Percentiles rank a stretch among this genome's conserved stretches.
Conservation (phyloP, 371 early-diverging fungal species). For the Mortierella sp. region DNA sequence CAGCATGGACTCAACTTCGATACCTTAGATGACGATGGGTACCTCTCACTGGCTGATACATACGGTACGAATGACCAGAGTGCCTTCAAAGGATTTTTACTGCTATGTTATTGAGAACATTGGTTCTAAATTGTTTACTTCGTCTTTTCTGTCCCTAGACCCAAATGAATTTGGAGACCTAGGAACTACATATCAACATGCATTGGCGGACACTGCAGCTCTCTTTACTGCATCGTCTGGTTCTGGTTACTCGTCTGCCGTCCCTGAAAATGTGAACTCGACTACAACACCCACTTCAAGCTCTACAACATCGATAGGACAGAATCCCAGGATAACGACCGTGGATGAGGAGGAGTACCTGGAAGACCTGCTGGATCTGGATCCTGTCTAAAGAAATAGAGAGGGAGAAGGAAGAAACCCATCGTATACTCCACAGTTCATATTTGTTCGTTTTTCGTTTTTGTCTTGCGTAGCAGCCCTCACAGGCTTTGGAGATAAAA, state of each 20-base stretch:
- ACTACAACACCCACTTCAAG: not conserved
- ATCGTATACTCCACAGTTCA: too few relatives aligned
- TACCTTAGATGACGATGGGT: slow-evolving; percentile 15
- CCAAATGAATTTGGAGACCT: slow-evolving; percentile 13
- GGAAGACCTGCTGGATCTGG: slow-evolving; percentile 13
- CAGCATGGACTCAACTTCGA: slow-evolving; percentile 38
- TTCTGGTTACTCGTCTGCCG: not conserved
- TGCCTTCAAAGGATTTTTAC: too few relatives aligned
- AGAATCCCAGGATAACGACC: slow-evolving; percentile 16
- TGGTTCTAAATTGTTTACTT: too few relatives aligned
- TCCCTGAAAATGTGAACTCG: not conserved
- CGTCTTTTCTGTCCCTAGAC: slow-evolving; percentile 7
- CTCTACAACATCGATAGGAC: not conserved
- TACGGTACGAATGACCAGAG: slow-evolving; percentile 23
- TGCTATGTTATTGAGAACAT: too few relatives aligned
- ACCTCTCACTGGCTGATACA: slow-evolving; percentile 1
- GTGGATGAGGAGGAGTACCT: slow-evolving; percentile 19
- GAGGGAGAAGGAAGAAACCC: not conserved
- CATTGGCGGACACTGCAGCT: slow-evolving; percentile 1
- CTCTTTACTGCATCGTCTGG: not conserved
- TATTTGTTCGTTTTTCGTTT: too few relatives aligned
- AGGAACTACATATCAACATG: slow-evolving; percentile 13
- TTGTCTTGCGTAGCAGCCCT: too few relatives aligned
- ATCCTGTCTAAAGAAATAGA: not conserved
- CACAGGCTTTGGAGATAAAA: too few relatives aligned